Percentiles rank a stretch among this genome's conserved stretches.
These are phyloP conservation scores for Neonectria magnoliae DNA, from an alignment of 2,329 filamentous ascomycete genomes.

Conservation along the genomic window DNA sequence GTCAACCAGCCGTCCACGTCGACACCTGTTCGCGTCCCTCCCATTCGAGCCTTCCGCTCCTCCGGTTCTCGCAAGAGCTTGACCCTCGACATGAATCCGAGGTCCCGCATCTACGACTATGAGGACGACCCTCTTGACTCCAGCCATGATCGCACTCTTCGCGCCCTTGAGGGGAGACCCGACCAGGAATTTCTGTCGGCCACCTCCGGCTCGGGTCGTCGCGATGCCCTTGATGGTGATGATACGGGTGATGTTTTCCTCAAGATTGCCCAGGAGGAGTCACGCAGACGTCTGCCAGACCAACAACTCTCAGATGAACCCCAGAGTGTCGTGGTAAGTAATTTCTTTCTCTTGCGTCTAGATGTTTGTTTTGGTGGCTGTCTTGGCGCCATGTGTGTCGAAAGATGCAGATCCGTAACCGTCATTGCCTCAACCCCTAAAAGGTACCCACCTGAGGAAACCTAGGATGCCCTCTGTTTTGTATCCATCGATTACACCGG, in stretches of 20 bases:
- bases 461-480: slow-evolving; percentile 5
- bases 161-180: slow-evolving; percentile 59
- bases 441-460: slow-evolving; percentile 8
- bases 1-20: slow-evolving; percentile 45
- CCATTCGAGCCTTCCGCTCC: slow-evolving; percentile 66
- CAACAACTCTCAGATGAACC: slow-evolving; percentile 47
- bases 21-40: slow-evolving; percentile 57
- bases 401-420: slow-evolving; percentile 16
- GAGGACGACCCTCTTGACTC: slow-evolving; percentile 56
- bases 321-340: slow-evolving; percentile 59
- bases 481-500: neutral
- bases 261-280: slow-evolving; percentile 66
- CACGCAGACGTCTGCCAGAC: slow-evolving; percentile 50
- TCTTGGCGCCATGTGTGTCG: slow-evolving; percentile 24
- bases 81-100: slow-evolving; percentile 62
- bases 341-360: slow-evolving; percentile 15
- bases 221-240: slow-evolving; percentile 54
- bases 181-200: slow-evolving; percentile 47
- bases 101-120: slow-evolving; percentile 55
- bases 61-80: slow-evolving; percentile 67
- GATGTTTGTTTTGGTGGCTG: slow-evolving; percentile 16
- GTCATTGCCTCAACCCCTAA: slow-evolving; percentile 1
- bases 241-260: slow-evolving; percentile 69
- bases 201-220: slow-evolving; percentile 52
- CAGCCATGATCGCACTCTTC: slow-evolving; percentile 60